phyloP scores from a whole-genome alignment of 768 basidiomycete genomes.

The Dictyophora rubrovolvata region DNA sequence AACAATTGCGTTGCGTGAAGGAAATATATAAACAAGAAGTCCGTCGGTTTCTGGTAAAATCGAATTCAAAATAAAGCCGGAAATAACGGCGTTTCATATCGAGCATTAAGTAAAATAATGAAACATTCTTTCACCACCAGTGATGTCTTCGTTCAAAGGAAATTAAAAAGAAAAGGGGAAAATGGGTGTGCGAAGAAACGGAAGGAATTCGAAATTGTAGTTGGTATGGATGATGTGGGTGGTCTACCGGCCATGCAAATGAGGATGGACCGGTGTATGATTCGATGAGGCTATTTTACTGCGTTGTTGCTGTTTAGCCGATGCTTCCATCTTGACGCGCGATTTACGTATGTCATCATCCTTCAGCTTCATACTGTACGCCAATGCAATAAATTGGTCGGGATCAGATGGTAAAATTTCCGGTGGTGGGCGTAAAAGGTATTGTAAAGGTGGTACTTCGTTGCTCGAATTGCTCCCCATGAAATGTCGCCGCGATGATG shows the following conservation, averaged over 20 bases:
- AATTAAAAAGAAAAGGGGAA: background rate
- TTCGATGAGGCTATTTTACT: background rate
- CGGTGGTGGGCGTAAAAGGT: slow-evolving; percentile 42
- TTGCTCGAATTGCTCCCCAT: slow-evolving; percentile 31
- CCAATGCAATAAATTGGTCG: slow-evolving; percentile 53
- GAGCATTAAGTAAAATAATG: no score
- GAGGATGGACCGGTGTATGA: slow-evolving; percentile 4
- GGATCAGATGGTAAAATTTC: slow-evolving; percentile 44
- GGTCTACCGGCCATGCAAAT: background rate
- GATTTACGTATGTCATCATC: slow-evolving; percentile 74
- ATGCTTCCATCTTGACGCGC: slow-evolving; percentile 64
- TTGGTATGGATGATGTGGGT: background rate
- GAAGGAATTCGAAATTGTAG: background rate
- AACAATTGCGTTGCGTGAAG: background rate
- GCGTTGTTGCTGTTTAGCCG: slow-evolving; percentile 44
- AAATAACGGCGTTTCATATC: no score
- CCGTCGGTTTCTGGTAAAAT: background rate
- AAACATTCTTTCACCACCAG: background rate
- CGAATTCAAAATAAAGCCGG: no score
- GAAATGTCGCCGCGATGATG: slow-evolving; percentile 48
- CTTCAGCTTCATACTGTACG: slow-evolving; percentile 58
- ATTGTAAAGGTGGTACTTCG: slow-evolving; percentile 33
- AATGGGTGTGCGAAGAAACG: background rate
- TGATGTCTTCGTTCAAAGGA: background rate
- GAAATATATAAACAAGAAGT: background rate